phyloP scores from a whole-genome alignment of 306 rosid species.

The Rosa persica region DNA sequence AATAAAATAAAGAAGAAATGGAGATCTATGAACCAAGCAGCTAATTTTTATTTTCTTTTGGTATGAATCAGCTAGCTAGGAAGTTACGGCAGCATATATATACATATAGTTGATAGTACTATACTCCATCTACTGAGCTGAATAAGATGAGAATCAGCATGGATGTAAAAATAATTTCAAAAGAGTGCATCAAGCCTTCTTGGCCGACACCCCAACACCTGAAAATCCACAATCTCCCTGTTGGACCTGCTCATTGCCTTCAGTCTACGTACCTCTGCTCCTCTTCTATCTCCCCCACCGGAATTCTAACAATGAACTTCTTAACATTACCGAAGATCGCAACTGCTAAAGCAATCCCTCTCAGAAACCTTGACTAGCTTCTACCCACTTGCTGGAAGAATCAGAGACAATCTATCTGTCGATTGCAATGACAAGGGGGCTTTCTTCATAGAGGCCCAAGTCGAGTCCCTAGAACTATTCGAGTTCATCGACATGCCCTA shows the following conservation, averaged over 20 bases:
- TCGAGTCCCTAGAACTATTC: not conserved
- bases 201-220: constrained; percentile 37
- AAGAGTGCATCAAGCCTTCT: constrained; percentile 18
- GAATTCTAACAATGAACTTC: too few species aligned
- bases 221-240: constrained; percentile 30
- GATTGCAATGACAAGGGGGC: not conserved
- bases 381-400: not conserved
- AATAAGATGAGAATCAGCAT: too few species aligned
- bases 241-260: constrained; percentile 37
- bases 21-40: too few species aligned
- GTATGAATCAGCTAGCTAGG: too few species aligned
- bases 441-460: not conserved
- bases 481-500: not conserved
- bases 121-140: too few species aligned
- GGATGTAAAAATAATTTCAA: too few species aligned
- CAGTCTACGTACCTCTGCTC: constrained; percentile 23
- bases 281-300: not conserved
- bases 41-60: too few species aligned
- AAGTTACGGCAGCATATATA: too few species aligned
- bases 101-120: too few species aligned
- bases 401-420: not conserved
- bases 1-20: too few species aligned
- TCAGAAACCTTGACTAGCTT: not conserved
- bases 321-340: not conserved
- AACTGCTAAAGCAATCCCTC: not conserved